Conservation (phyloP, 2,329 filamentous ascomycete species). For the Trichoderma koningiopsis region DNA sequence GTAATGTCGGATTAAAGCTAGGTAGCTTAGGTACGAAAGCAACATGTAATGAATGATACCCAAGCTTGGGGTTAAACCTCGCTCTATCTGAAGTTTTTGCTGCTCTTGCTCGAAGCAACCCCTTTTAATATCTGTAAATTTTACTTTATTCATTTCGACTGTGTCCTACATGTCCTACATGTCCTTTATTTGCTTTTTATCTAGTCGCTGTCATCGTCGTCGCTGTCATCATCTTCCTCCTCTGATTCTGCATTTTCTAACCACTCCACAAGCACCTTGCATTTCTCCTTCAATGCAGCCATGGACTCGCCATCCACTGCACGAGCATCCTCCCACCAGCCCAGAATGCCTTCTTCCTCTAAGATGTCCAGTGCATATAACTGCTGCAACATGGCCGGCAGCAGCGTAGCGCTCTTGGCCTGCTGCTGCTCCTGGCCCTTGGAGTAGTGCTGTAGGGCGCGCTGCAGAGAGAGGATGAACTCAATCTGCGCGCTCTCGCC, state of each 20-base stretch:
- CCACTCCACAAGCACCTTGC: conserved; percentile 80
- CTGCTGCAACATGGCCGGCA: conserved; percentile 79
- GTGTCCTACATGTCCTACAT: neutral
- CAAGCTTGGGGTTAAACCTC: neutral
- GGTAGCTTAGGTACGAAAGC: neutral
- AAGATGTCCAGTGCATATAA: conserved; percentile 82
- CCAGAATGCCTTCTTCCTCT: conserved; percentile 83
- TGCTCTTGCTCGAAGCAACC: neutral
- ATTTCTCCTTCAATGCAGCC: conserved; percentile 70
- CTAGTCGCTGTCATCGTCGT: conserved; percentile 25
- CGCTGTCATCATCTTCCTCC: conserved; percentile 58
- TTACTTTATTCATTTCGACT: neutral
- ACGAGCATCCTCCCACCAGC: conserved; percentile 81
- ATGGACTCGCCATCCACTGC: conserved; percentile 69
- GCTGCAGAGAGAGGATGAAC: conserved; percentile 79
- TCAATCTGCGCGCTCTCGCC: conserved; percentile 81
- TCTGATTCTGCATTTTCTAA: conserved; percentile 74
- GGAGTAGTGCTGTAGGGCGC: conserved; percentile 66
- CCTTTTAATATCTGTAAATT: neutral
- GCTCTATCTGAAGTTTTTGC: neutral
- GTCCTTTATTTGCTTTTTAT: neutral
- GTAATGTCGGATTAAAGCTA: conserved; percentile 3
- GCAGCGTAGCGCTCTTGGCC: conserved; percentile 58
- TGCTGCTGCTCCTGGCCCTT: conserved; percentile 55
- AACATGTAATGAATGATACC: conserved; percentile 24